A percentile compares a stretch with the other conserved stretches of the same genome.
These are phyloP conservation scores for Hibiscus tridactylites DNA, from an alignment of 345 rosid genomes.

Conservation along the genomic window DNA sequence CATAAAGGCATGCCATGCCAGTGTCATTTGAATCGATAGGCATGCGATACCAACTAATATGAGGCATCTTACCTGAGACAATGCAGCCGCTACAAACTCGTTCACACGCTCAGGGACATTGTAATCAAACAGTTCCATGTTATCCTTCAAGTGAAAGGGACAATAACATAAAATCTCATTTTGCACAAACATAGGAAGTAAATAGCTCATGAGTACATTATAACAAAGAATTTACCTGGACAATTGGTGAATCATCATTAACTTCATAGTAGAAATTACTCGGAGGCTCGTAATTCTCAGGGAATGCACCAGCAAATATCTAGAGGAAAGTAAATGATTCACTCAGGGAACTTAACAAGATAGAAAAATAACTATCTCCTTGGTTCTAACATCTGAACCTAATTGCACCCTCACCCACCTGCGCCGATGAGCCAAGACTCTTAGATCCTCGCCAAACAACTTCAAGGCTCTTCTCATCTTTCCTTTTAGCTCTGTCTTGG, in stretches of 20 bases:
- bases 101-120: slow-evolving; percentile 42
- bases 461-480: slow-evolving; percentile 38
- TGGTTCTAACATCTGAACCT: not conserved
- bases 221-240: slow-evolving; percentile 25
- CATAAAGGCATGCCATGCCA: not conserved
- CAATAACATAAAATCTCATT: slow-evolving; percentile 3
- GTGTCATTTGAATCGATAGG: not conserved
- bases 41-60: not conserved
- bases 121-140: slow-evolving; percentile 41
- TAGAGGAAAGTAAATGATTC: slow-evolving; percentile 11
- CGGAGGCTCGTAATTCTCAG: slow-evolving; percentile 49
- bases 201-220: not conserved
- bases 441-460: slow-evolving; percentile 48
- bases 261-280: slow-evolving; percentile 40
- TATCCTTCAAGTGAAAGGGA: slow-evolving; percentile 27
- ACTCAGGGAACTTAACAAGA: not conserved
- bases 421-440: slow-evolving; percentile 45
- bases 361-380: not conserved
- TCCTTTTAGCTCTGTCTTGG: slow-evolving; percentile 48
- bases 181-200: not conserved
- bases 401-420: slow-evolving; percentile 20
- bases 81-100: slow-evolving; percentile 43
- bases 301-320: slow-evolving; percentile 50
- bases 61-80: slow-evolving; percentile 33
- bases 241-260: slow-evolving; percentile 25